Evolutionary conservation across 2,329 filamentous ascomycete genomes (phyloP), one percentile per base, ranked within the genome.

Genomic region (Cordyceps farinosa): DNA sequence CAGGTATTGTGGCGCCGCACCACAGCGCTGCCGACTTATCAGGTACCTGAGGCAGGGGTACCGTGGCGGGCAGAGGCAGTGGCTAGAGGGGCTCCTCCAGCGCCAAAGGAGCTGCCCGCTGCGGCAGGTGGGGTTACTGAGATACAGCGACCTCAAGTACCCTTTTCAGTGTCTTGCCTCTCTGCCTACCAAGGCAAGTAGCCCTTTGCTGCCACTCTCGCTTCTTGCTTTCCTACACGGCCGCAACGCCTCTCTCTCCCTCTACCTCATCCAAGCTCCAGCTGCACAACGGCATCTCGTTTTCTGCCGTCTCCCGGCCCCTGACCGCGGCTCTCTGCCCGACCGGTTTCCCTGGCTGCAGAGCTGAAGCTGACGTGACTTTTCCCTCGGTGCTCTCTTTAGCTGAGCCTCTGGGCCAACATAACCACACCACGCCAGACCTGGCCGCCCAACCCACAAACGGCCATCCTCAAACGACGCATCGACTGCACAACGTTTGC

Each of bases 391-490:
- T 13, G 17, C 58, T 54, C 40, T 54, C 50, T 42, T 13, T 9
- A 13, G 17, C 36, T 27, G 17, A 40, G 17, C 13, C 30, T 53
- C 50, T 45, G 40, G 36, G 29, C 57, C 57, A 60, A 60, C 57
- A 52, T 44, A 34, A 44, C 9, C 30, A 32, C 36, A 34, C 36
- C 36, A 54, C 50, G 10, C 27, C 40, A 29, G 15, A 29, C 38
- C 22, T 32, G 34, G n/a, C 34, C 52, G n/a, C 34, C 52, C 27
- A 56, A 17, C 59, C 59, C 50, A 55, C 59, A 55, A 62, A 48
- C 51, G 10, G n/a, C 32, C 51, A 38, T 45, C 38, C 42, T 22
- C 40, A 42, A 62, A 62, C 60, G 60, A 62, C 60, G 60, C 60
- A 62, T 11, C 42, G 8, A 34, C 10, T 9, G 11, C 57, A 32